These are phyloP conservation scores for Phytophthora cactorum DNA, from an alignment of 352 stramenopile genomes.

Conservation along the genomic window DNA sequence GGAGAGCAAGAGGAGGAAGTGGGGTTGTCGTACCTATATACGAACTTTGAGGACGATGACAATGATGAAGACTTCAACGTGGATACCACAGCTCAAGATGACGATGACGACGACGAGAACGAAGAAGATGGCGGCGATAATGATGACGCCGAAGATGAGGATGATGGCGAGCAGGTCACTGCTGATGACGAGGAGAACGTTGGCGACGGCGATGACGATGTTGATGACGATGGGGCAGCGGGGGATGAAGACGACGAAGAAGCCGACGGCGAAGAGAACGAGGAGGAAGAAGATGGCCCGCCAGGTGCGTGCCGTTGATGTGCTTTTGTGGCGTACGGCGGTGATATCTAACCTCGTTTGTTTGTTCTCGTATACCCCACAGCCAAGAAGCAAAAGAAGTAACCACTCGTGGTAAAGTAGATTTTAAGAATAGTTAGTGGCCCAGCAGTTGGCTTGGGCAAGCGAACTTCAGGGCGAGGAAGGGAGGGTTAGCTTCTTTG, in stretches of 20 bases:
- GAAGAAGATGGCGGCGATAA: constrained; percentile 35
- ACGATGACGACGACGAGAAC: constrained; percentile 59
- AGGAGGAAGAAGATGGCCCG: constrained; percentile 45
- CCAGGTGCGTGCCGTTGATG: constrained; percentile 43
- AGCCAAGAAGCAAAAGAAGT: constrained; percentile 82
- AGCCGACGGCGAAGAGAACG: constrained; percentile 9
- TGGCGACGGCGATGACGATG: constrained; percentile 36
- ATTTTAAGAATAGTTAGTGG: constrained; percentile 26
- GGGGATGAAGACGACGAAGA: constrained; percentile 3
- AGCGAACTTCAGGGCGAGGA: constrained; percentile 2
- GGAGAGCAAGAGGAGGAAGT: constrained; percentile 52
- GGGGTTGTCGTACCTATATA: constrained; percentile 71
- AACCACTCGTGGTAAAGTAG: constrained; percentile 29
- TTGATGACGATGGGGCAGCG: constrained; percentile 12
- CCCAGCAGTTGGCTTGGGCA: background rate
- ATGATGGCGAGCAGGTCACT: constrained; percentile 30
- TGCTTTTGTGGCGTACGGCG: background rate
- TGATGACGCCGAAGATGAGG: constrained; percentile 28
- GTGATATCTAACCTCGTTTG: constrained; percentile 4
- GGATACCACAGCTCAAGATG: constrained; percentile 38
- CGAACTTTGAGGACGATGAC: constrained; percentile 64
- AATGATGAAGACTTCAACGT: constrained; percentile 48
- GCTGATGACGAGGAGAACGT: constrained; percentile 48
- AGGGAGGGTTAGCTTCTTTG: constrained; percentile 1
- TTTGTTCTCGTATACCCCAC: background rate